Evolutionary conservation across 495 filamentous ascomycete genomes (phyloP).

Genomic region (Aspergillus taichungensis): DNA sequence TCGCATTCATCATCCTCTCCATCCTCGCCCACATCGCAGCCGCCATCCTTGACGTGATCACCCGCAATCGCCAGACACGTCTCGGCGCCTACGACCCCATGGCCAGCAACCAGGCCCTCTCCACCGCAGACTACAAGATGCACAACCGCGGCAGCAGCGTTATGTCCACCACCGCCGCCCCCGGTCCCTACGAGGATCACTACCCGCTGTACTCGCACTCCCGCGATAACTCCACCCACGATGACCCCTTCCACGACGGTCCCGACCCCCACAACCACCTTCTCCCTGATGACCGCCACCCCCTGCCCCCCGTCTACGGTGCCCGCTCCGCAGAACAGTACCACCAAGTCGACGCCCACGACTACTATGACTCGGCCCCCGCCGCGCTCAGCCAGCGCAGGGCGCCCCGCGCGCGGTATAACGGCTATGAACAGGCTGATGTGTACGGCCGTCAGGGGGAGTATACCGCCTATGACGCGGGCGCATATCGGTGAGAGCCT

Average conservation of each 20-base stretch:
- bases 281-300: constrained; percentile 5
- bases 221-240: background rate
- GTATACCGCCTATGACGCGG: constrained; percentile 30
- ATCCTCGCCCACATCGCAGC: constrained; percentile 36
- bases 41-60: constrained; percentile 44
- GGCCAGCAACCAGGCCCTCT: constrained; percentile 13
- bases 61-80: constrained; percentile 31
- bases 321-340: constrained; percentile 10
- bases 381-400: constrained; percentile 7
- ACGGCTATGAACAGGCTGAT: constrained; percentile 12
- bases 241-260: constrained; percentile 4
- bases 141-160: constrained; percentile 19
- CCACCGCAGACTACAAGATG: constrained; percentile 23
- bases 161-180: constrained; percentile 6
- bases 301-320: constrained; percentile 9
- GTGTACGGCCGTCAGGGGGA: constrained; percentile 15
- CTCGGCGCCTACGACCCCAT: constrained; percentile 42
- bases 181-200: constrained; percentile 4
- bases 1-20: constrained; percentile 50
- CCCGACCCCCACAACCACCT: constrained; percentile 2
- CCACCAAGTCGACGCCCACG: constrained; percentile 20
- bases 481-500: constrained; percentile 21
- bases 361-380: constrained; percentile 21
- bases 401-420: constrained; percentile 11
- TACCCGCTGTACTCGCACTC: background rate